Base-by-base conservation (phyloP, 495 filamentous ascomycete species). In the Mycothermus thermophilus region DNA sequence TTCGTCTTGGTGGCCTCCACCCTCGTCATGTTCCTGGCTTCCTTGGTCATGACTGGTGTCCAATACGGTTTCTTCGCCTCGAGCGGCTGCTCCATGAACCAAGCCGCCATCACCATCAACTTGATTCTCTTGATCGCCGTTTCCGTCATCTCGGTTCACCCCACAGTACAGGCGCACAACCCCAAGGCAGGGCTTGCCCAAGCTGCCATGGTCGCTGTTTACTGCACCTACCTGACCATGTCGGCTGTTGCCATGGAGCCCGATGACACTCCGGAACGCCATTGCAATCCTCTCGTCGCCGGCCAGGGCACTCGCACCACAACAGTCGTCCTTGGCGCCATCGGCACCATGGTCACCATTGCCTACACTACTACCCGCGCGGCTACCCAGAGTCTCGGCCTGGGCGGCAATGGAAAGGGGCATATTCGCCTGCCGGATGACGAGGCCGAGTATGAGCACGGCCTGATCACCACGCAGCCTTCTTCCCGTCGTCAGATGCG, bases 171-270 rank as follows among this genome's bases (percentile, higher is more conserved):
- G 62, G 84, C 85, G 50, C 80, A 75, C 59, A 97, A 97, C 66
- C 70, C 85, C 11, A 82, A 83, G 48, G 92, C 90, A 13, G 90
- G 90, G 30, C 68, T 97, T 42, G 88, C 90, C 8, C 92, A 97
- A 56, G 83, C 87, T 32, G 90, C 90, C 41, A 96, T 96, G 79
- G 90, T 97, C 21, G 83, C 88, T 1, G 71, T 93, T 37, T 97
- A 97, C 66, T 96, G 90, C 71, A 93, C 90, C 30, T 97, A 97
- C 53, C 74, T 97, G 29, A 97, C 90, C 47, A 83, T 97, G 77
- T 94, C 86, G 3, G 92, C 90, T 34, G 92, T 97, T 2, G 88
- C 82, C 37, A 96, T 97, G 90, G 88, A 97, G 48, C 90, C 90
- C 3, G 90, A 97, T 61, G 53, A 59, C 14, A 51, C 52, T n/a